phyloP scores from a whole-genome alignment of 2,329 filamentous ascomycete species.

The Clathrospora elynae region DNA sequence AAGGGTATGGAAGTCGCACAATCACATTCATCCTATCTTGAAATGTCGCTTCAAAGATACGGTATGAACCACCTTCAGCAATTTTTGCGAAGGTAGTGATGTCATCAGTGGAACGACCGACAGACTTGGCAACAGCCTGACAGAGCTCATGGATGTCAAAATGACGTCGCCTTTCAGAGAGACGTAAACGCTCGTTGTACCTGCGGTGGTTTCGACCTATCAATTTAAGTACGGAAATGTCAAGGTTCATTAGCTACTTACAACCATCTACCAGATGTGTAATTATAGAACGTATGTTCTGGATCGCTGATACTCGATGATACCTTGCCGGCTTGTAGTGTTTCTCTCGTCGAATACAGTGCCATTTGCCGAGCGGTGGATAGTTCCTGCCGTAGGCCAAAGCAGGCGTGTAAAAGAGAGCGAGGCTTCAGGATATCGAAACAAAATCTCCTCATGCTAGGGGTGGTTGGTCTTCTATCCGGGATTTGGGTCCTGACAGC shows the following conservation, averaged over 20 bases:
- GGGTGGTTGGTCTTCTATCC: conserved; percentile 7
- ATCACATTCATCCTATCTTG: conserved; percentile 18
- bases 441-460: conserved; percentile 11
- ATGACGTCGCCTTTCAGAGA: conserved; percentile 29
- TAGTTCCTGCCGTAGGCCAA: conserved; percentile 6
- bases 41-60: conserved; percentile 30
- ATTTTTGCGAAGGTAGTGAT: conserved; percentile 30
- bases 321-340: conserved; percentile 12
- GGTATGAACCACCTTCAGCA: conserved; percentile 34
- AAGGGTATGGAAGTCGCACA: conserved; percentile 24
- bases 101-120: conserved; percentile 19
- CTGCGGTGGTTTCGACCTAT: conserved; percentile 11
- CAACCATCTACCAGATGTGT: conserved; percentile 35
- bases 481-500: conserved; percentile 10
- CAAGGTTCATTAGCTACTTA: conserved; percentile 20
- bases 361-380: conserved; percentile 10
- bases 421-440: conserved; percentile 7
- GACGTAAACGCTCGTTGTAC: conserved; percentile 33
- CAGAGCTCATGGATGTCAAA: conserved; percentile 31
- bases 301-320: conserved; percentile 19
- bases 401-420: conserved; percentile 7
- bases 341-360: conserved; percentile 11
- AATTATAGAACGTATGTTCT: conserved; percentile 31
- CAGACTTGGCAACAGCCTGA: conserved; percentile 27
- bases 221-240: conserved; percentile 11